These are phyloP conservation scores for Fusarium anthophilum DNA, from an alignment of 2,329 filamentous ascomycete genomes.

Conservation along the genomic window DNA sequence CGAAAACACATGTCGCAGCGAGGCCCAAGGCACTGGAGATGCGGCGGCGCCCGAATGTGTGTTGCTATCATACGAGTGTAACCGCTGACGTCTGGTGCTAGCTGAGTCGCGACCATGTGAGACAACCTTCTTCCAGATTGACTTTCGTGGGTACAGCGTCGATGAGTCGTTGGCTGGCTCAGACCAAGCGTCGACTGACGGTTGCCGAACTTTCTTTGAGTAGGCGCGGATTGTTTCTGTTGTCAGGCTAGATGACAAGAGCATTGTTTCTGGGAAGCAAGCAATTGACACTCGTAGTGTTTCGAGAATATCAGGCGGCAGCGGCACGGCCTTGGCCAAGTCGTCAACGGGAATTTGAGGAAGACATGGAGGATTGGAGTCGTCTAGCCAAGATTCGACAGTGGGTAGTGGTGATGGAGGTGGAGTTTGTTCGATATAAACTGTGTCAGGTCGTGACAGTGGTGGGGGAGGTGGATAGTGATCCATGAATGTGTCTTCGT, in stretches of 20 bases:
- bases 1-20: slow-evolving; percentile 63
- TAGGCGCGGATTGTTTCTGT: slow-evolving; percentile 67
- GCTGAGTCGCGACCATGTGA: slow-evolving; percentile 40
- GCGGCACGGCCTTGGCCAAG: slow-evolving; percentile 54
- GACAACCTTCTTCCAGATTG: slow-evolving; percentile 51
- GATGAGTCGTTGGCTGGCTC: slow-evolving; percentile 31
- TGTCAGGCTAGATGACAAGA: slow-evolving; percentile 63
- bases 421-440: slow-evolving; percentile 47
- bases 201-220: slow-evolving; percentile 62
- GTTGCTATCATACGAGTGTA: slow-evolving; percentile 22
- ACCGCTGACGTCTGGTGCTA: slow-evolving; percentile 25
- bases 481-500: slow-evolving; percentile 30
- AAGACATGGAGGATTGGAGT: slow-evolving; percentile 44
- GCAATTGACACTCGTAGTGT: slow-evolving; percentile 62
- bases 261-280: slow-evolving; percentile 69
- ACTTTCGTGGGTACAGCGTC: slow-evolving; percentile 36
- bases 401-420: slow-evolving; percentile 49
- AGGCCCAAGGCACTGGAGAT: slow-evolving; percentile 51
- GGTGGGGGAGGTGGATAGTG: not conserved
- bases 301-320: slow-evolving; percentile 64
- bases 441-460: slow-evolving; percentile 31
- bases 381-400: slow-evolving; percentile 50
- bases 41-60: slow-evolving; percentile 19
- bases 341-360: slow-evolving; percentile 48
- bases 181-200: slow-evolving; percentile 37